These are phyloP conservation scores for Aspergillus puulaauensis DNA, from an alignment of 2,329 filamentous ascomycete species.

Conservation along the genomic window DNA sequence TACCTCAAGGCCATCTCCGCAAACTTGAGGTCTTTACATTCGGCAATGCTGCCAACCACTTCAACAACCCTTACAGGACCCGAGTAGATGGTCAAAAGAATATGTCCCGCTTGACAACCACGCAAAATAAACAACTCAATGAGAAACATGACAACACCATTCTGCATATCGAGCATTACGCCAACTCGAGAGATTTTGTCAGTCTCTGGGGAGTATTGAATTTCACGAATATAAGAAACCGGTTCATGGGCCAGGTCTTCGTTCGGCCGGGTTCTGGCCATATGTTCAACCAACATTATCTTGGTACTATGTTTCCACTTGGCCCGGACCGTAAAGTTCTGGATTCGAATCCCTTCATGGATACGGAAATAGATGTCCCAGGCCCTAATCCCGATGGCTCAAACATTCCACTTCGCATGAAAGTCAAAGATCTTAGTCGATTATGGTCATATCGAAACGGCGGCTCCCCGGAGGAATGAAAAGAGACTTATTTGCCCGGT, in stretches of 20 bases:
- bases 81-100: slow-evolving; percentile 23
- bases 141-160: slow-evolving; percentile 47
- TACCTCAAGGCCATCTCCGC: slow-evolving; percentile 62
- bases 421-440: slow-evolving; percentile 39
- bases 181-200: slow-evolving; percentile 72
- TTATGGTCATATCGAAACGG: slow-evolving; percentile 44
- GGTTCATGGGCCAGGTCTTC: slow-evolving; percentile 52
- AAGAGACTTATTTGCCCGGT: not conserved
- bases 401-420: slow-evolving; percentile 11
- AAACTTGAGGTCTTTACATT: slow-evolving; percentile 77
- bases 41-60: slow-evolving; percentile 75
- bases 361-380: slow-evolving; percentile 25
- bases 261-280: slow-evolving; percentile 43
- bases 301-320: slow-evolving; percentile 44
- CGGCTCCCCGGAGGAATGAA: slow-evolving; percentile 17
- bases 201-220: slow-evolving; percentile 72
- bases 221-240: slow-evolving; percentile 48
- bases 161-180: slow-evolving; percentile 76
- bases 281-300: slow-evolving; percentile 47
- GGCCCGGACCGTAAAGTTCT: slow-evolving; percentile 26
- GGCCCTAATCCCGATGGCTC: not conserved
- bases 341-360: slow-evolving; percentile 37
- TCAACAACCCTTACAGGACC: slow-evolving; percentile 69
- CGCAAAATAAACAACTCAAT: not conserved
- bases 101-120: not conserved